These are phyloP conservation scores for Boletus bicolor DNA, from an alignment of 768 basidiomycete species.

Conservation along the genomic window DNA sequence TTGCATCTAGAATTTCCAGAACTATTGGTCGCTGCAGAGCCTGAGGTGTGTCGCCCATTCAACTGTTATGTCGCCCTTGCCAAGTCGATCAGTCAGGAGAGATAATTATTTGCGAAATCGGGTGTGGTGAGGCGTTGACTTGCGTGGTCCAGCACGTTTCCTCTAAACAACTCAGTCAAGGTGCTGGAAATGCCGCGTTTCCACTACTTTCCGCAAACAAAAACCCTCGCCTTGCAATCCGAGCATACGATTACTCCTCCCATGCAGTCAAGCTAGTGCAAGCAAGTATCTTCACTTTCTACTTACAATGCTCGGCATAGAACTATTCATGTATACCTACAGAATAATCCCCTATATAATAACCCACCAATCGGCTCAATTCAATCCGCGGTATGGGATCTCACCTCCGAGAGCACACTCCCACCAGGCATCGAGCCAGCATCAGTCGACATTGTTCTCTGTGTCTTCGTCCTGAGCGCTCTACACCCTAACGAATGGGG, in stretches of 20 bases:
- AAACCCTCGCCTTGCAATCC: constrained; percentile 71
- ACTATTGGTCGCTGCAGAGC: constrained; percentile 63
- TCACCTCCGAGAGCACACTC: constrained; percentile 59
- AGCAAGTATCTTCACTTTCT: constrained; percentile 39
- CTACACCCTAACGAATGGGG: constrained; percentile 92
- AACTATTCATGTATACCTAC: neutral
- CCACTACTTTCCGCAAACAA: constrained; percentile 80
- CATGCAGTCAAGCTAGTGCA: constrained; percentile 90
- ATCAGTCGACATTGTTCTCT: constrained; percentile 84
- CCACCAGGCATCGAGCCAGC: constrained; percentile 61
- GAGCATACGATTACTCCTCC: constrained; percentile 88
- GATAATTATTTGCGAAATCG: constrained; percentile 78
- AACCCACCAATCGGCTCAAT: constrained; percentile 68
- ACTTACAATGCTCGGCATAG: neutral
- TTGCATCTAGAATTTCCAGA: constrained; percentile 94
- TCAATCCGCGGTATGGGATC: constrained; percentile 85
- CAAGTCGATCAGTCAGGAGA: constrained; percentile 64
- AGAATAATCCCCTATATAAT: constrained; percentile 73
- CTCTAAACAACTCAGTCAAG: constrained; percentile 37
- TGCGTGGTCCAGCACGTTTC: neutral
- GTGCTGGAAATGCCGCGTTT: constrained; percentile 93
- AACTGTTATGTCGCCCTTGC: neutral
- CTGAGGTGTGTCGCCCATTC: constrained; percentile 46
- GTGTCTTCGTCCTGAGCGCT: constrained; percentile 93
- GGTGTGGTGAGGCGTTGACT: constrained; percentile 64